phyloP scores from a whole-genome alignment of 352 stramenopile species.

The Thalassiosira mediterranea region DNA sequence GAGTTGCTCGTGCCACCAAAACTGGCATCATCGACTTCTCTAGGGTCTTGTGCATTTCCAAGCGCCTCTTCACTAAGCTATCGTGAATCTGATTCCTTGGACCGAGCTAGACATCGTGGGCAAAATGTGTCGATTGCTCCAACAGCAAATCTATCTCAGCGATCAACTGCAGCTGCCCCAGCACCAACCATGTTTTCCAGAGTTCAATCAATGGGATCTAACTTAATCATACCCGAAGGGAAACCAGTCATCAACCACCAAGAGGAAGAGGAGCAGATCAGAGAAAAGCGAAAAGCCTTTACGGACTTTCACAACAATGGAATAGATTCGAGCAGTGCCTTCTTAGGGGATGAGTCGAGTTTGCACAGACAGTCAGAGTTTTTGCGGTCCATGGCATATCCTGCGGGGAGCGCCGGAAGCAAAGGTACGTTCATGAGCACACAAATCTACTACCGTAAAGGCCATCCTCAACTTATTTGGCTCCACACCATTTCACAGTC shows the following conservation, averaged over 20 bases:
- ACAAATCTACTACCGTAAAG: no score
- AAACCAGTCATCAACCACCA: slow-evolving; percentile 25
- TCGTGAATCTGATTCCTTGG: no score
- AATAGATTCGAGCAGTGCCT: slow-evolving; percentile 73
- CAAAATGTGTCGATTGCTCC: slow-evolving; percentile 5
- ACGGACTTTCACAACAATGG: slow-evolving; percentile 83
- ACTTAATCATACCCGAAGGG: slow-evolving; percentile 40
- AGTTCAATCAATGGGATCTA: slow-evolving; percentile 45
- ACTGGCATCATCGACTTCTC: slow-evolving; percentile 9
- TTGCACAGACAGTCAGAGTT: slow-evolving; percentile 48
- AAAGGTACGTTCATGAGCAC: slow-evolving; percentile 43
- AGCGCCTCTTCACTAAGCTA: no score
- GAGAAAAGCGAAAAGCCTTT: slow-evolving; percentile 76
- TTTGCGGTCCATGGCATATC: slow-evolving; percentile 47
- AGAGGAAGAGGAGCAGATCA: slow-evolving; percentile 34
- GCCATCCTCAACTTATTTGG: no score
- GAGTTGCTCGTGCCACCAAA: slow-evolving; percentile 13
- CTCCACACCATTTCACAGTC: neutral
- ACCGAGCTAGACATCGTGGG: slow-evolving; percentile 27
- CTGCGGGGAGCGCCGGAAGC: slow-evolving; percentile 28
- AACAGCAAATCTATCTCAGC: slow-evolving; percentile 7
- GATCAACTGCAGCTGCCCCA: slow-evolving; percentile 16
- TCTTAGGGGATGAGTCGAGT: slow-evolving; percentile 71
- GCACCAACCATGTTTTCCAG: slow-evolving; percentile 18
- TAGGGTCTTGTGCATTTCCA: no score